A percentile compares a stretch with the other conserved stretches of the same genome.
These are phyloP conservation scores for Starmerella cellae DNA, from an alignment of 805 yeast species.

Conservation along the genomic window DNA sequence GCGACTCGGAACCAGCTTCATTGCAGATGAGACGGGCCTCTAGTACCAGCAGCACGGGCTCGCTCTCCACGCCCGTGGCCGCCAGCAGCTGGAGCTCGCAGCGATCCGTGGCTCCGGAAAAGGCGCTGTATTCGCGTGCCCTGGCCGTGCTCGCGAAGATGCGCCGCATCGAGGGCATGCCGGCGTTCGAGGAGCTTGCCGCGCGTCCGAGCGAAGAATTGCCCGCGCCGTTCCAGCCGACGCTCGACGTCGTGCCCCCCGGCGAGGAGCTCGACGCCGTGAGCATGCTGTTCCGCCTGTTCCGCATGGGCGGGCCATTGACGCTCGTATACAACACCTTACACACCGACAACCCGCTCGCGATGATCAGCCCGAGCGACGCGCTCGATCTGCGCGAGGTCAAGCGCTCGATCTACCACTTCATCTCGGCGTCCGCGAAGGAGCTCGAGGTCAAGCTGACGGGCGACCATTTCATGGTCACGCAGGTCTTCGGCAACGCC, in stretches of 20 bases:
- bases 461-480: constrained; percentile 74
- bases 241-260: constrained; percentile 48
- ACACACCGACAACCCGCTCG: constrained; percentile 20
- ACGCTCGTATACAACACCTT: constrained; percentile 72
- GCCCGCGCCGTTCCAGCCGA: constrained; percentile 14
- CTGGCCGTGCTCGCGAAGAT: constrained; percentile 41
- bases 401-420: constrained; percentile 81
- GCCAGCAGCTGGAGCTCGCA: constrained; percentile 18
- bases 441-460: constrained; percentile 44
- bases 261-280: constrained; percentile 71
- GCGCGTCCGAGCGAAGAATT: constrained; percentile 29
- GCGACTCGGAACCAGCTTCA: no score
- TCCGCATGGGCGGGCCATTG: constrained; percentile 85
- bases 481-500: constrained; percentile 73
- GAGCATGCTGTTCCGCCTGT: constrained; percentile 73
- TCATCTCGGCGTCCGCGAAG: constrained; percentile 71
- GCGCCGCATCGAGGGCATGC: constrained; percentile 50
- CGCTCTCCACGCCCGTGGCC: constrained; percentile 19
- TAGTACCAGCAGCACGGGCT: constrained; percentile 11
- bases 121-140: constrained; percentile 61
- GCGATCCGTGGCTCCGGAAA: constrained; percentile 32
- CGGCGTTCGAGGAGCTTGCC: constrained; percentile 44
- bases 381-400: constrained; percentile 74
- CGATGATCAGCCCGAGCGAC: constrained; percentile 48
- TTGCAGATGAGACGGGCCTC: constrained; percentile 12